These are phyloP conservation scores for Naegleria fowleri DNA, from an alignment of 208 protist genomes.

Conservation along the genomic window DNA sequence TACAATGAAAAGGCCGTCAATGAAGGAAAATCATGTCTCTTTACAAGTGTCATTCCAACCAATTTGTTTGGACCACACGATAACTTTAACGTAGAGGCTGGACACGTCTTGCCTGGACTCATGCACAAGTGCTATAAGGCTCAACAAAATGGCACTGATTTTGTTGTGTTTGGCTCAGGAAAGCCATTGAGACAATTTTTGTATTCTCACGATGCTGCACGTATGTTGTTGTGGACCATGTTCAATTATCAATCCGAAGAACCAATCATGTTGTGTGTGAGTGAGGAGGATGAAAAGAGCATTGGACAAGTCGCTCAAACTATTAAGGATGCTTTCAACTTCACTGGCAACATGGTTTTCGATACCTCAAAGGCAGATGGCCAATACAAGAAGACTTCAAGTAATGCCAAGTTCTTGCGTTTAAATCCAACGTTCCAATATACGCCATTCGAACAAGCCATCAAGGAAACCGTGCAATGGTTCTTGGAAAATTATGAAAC, in stretches of 20 bases:
- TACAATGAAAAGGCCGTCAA: constrained; percentile 51
- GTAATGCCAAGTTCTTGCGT: constrained; percentile 68
- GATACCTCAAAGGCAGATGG: constrained; percentile 81
- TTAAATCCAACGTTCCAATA: constrained; percentile 74
- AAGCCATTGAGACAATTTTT: constrained; percentile 88
- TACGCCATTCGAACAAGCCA: constrained; percentile 71
- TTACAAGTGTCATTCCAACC: constrained; percentile 83
- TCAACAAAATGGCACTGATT: constrained; percentile 57
- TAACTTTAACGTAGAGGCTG: constrained; percentile 69
- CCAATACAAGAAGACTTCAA: constrained; percentile 84
- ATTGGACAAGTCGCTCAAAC: constrained; percentile 68
- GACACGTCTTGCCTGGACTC: constrained; percentile 81
- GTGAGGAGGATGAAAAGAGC: constrained; percentile 71
- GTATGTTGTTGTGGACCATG: constrained; percentile 67
- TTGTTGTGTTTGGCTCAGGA: constrained; percentile 74
- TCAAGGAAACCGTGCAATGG: constrained; percentile 66
- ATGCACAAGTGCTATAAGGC: constrained; percentile 81
- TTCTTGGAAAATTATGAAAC: constrained; percentile 74
- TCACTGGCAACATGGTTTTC: constrained; percentile 64
- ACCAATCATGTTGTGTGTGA: constrained; percentile 81
- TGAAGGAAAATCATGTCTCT: constrained; percentile 51
- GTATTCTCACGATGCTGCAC: constrained; percentile 68
- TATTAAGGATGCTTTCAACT: constrained; percentile 72
- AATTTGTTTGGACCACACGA: constrained; percentile 86
- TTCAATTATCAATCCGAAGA: constrained; percentile 64